These are phyloP conservation scores for Paracorniculantispora psalliotae DNA, from an alignment of 2,329 filamentous ascomycete genomes.

Conservation along the genomic window DNA sequence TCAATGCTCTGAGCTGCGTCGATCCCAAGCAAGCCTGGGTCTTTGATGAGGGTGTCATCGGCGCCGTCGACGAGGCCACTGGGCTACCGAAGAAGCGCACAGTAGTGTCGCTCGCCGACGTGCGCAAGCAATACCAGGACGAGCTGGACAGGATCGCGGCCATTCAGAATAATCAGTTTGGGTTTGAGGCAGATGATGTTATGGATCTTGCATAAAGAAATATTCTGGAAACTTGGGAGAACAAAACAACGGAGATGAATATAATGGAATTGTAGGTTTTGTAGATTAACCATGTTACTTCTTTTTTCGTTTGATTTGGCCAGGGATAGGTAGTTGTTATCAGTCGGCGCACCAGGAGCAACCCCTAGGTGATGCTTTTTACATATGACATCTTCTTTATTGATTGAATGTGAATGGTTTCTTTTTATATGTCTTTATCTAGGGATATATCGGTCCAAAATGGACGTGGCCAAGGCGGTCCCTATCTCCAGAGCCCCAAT, in stretches of 20 bases:
- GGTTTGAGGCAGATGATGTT: constrained; percentile 55
- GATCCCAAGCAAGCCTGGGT: constrained; percentile 78
- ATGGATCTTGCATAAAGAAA: constrained; percentile 46
- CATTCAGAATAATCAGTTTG: constrained; percentile 86
- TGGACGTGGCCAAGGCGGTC: constrained; percentile 19
- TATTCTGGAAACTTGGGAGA: neutral
- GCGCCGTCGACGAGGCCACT: constrained; percentile 22
- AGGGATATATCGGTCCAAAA: constrained; percentile 29
- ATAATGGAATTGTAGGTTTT: constrained; percentile 5
- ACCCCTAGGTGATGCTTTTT: neutral
- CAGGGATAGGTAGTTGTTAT: neutral
- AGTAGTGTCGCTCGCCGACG: constrained; percentile 78
- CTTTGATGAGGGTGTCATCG: constrained; percentile 36
- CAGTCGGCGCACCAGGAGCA: neutral
- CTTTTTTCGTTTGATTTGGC: neutral
- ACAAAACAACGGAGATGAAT: neutral
- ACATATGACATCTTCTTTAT: neutral
- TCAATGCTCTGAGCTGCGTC: constrained; percentile 88
- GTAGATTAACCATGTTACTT: constrained; percentile 10
- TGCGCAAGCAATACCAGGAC: constrained; percentile 82
- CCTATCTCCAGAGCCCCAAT: constrained; percentile 20
- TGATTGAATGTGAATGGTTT: constrained; percentile 13
- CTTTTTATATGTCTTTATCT: constrained; percentile 16
- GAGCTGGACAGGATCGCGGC: constrained; percentile 85
- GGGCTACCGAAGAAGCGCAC: constrained; percentile 52